phyloP scores from a whole-genome alignment of 352 stramenopile genomes.

The Phytophthora palmivora region DNA sequence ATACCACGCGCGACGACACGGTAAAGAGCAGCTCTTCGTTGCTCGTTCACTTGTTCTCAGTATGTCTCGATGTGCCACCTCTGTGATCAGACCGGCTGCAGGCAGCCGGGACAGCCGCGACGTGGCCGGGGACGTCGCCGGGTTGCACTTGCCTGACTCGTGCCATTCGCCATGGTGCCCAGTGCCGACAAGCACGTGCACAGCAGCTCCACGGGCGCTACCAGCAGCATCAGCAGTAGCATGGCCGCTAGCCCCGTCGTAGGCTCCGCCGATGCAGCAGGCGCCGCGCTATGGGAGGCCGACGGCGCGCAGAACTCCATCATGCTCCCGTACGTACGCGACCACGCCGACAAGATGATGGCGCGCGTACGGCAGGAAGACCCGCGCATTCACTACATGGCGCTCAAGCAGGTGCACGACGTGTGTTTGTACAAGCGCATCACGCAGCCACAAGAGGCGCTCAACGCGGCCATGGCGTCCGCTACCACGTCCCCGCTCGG shows the following conservation, averaged over 20 bases:
- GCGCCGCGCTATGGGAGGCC: constrained; percentile 50
- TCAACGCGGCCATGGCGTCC: constrained; percentile 17
- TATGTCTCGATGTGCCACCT: constrained; percentile 11
- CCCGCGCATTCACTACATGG: constrained; percentile 56
- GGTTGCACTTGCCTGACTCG: constrained; percentile 28
- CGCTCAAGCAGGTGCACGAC: constrained; percentile 66
- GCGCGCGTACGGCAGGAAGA: constrained; percentile 54
- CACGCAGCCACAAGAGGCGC: constrained; percentile 20
- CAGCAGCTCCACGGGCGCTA: constrained; percentile 27
- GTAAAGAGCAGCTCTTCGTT: constrained; percentile 7
- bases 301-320: constrained; percentile 42
- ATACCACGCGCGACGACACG: constrained; percentile 13
- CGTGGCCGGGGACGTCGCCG: constrained; percentile 16
- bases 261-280: constrained; percentile 33
- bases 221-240: too few species aligned
- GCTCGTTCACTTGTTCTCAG: constrained; percentile 1
- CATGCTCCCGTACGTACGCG: constrained; percentile 62
- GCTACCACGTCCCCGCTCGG: constrained; percentile 10
- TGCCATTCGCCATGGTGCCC: constrained; percentile 24
- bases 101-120: constrained; percentile 5
- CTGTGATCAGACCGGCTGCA: too few species aligned
- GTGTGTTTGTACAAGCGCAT: constrained; percentile 73
- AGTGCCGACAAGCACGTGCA: constrained; percentile 25
- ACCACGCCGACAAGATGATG: constrained; percentile 58
- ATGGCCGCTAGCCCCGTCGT: constrained; percentile 20